Percentiles rank a stretch among this genome's conserved stretches.
These are phyloP conservation scores for Udeniomyces megalosporus DNA, from an alignment of 768 basidiomycete species.

Conservation along the genomic window DNA sequence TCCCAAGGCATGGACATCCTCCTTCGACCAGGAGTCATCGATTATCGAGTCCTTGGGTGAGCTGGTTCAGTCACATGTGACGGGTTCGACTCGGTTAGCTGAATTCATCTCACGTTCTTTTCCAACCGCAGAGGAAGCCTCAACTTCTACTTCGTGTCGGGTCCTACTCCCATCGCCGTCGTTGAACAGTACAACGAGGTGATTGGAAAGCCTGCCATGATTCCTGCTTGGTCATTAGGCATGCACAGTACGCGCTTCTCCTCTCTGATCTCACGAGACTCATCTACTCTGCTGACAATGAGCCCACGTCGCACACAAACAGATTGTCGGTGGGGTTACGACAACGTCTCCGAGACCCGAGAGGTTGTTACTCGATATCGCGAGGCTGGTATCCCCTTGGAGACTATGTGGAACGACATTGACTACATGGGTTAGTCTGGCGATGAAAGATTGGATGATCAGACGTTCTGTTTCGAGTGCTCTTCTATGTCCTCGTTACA, in stretches of 20 bases:
- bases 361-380: slow-evolving; percentile 45
- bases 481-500: slow-evolving; percentile 2
- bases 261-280: too few relatives aligned
- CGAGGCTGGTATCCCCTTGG: slow-evolving; percentile 56
- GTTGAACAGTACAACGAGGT: slow-evolving; percentile 53
- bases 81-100: too few relatives aligned
- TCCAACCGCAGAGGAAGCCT: slow-evolving; percentile 39
- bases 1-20: slow-evolving; percentile 68
- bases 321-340: slow-evolving; percentile 43
- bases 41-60: slow-evolving; percentile 48
- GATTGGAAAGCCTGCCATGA: slow-evolving; percentile 54
- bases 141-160: slow-evolving; percentile 60
- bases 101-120: neutral
- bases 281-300: too few relatives aligned
- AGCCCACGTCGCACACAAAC: too few relatives aligned
- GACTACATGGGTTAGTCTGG: slow-evolving; percentile 25
- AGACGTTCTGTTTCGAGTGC: slow-evolving; percentile 19
- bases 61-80: neutral
- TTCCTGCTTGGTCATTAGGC: slow-evolving; percentile 60
- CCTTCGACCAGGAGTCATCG: slow-evolving; percentile 40
- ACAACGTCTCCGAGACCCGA: slow-evolving; percentile 41
- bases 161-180: slow-evolving; percentile 34
- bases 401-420: slow-evolving; percentile 65
- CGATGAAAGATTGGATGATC: too few relatives aligned
- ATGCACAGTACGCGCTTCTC: too few relatives aligned